Conservation (phyloP, 2,329 filamentous ascomycete genomes). For the Pseudopyricularia javanii region DNA sequence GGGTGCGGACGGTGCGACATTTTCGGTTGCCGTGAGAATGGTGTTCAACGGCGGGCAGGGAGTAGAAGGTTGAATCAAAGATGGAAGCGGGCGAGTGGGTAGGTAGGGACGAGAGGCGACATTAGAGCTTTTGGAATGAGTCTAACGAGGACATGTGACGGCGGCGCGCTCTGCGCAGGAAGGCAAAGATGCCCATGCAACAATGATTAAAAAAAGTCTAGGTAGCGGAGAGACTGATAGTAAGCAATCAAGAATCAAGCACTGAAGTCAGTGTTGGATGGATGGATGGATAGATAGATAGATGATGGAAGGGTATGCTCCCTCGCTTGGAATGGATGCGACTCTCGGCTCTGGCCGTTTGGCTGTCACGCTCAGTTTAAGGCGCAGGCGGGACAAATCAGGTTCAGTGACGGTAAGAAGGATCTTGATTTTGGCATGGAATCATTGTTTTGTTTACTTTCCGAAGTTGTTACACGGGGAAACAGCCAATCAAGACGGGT, state of each 20-base stretch:
- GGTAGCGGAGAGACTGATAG: not conserved
- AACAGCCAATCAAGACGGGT: not conserved
- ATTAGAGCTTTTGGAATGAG: conserved; percentile 11
- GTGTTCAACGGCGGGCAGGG: not conserved
- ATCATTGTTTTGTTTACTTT: not conserved
- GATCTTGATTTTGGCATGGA: not conserved
- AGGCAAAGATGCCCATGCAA: not conserved
- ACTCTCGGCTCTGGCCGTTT: conserved; percentile 2
- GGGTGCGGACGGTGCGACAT: conserved; percentile 42
- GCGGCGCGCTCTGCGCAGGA: not conserved
- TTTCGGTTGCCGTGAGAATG: conserved; percentile 23
- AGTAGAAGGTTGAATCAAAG: not conserved
- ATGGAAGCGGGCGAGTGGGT: not conserved
- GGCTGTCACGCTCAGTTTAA: not conserved
- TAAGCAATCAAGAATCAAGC: not conserved
- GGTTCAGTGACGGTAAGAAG: not conserved
- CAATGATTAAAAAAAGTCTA: not conserved
- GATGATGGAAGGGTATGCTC: conserved; percentile 4
- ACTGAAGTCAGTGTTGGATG: not conserved
- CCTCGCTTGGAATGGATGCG: conserved; percentile 13
- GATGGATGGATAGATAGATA: not conserved
- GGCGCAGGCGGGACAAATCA: not conserved
- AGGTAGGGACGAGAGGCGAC: conserved; percentile 11
- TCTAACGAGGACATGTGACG: not conserved
- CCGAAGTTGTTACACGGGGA: not conserved